Conservation (phyloP, 495 filamentous ascomycete genomes). For the Hypoxylon perforatum region DNA sequence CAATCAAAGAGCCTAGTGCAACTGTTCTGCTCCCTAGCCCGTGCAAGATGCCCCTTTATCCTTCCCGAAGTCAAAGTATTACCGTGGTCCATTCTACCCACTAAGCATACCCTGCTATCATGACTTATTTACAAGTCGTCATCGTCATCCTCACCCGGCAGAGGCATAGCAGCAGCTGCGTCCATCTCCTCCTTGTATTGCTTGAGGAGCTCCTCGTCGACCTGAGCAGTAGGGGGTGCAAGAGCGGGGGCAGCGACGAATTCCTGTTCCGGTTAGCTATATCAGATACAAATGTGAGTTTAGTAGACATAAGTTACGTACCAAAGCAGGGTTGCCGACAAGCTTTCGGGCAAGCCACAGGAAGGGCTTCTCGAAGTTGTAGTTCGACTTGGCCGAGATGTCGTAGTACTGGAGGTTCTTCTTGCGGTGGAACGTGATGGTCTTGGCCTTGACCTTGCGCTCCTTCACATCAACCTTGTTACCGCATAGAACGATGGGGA, state of each 20-base stretch:
- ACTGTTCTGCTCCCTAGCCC: slow-evolving; percentile 25
- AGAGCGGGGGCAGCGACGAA: slow-evolving; percentile 96
- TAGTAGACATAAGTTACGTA: slow-evolving; percentile 57
- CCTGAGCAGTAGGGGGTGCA: slow-evolving; percentile 88
- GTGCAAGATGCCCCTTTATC: slow-evolving; percentile 31
- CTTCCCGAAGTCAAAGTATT: slow-evolving; percentile 39
- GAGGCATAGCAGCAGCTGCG: slow-evolving; percentile 80
- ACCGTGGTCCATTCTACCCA: slow-evolving; percentile 31
- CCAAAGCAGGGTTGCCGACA: slow-evolving; percentile 90
- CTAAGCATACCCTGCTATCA: slow-evolving; percentile 11
- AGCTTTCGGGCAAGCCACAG: slow-evolving; percentile 99
- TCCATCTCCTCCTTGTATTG: slow-evolving; percentile 91
- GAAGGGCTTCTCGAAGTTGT: slow-evolving; percentile 99
- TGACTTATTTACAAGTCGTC: slow-evolving; percentile 62
- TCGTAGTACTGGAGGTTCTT: slow-evolving; percentile 99
- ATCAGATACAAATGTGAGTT: background rate
- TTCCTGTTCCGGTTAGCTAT: slow-evolving; percentile 68
- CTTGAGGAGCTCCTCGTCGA: slow-evolving; percentile 83
- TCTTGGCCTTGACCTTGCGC: slow-evolving; percentile 99
- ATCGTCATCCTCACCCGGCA: slow-evolving; percentile 95
- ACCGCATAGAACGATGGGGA: slow-evolving; percentile 96
- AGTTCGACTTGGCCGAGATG: slow-evolving; percentile 99
- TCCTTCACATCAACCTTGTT: slow-evolving; percentile 99
- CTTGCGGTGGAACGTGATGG: slow-evolving; percentile 99
- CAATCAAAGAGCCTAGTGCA: slow-evolving; percentile 30